These are phyloP conservation scores for Amanita jacksonii DNA, from an alignment of 768 basidiomycete genomes.

Conservation along the genomic window DNA sequence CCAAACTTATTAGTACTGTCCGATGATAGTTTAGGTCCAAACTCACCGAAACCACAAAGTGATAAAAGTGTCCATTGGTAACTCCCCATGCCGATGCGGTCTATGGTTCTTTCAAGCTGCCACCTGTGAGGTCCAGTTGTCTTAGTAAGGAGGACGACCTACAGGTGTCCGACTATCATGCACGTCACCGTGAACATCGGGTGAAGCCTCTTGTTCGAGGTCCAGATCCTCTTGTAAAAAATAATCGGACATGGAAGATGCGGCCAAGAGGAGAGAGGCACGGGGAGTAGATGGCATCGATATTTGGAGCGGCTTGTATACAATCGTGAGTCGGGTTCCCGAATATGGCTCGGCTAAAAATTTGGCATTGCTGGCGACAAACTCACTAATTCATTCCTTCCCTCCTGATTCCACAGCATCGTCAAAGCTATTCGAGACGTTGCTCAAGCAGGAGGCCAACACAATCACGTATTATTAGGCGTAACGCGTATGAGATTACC, in stretches of 20 bases:
- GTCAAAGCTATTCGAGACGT: too few relatives aligned
- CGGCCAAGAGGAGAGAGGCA: slow-evolving; percentile 40
- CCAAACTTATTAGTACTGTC: slow-evolving; percentile 4
- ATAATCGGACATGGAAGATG: slow-evolving; percentile 27
- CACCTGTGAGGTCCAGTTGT: background rate
- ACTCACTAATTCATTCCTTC: background rate
- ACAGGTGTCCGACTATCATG: slow-evolving; percentile 42
- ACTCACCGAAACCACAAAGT: slow-evolving; percentile 82
- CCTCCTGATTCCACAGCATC: too few relatives aligned
- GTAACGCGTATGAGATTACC: too few relatives aligned
- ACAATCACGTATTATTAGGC: too few relatives aligned
- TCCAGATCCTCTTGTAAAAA: slow-evolving; percentile 28
- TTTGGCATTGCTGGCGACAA: too few relatives aligned
- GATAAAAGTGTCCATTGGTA: slow-evolving; percentile 80
- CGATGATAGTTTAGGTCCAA: background rate
- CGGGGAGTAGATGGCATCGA: slow-evolving; percentile 35
- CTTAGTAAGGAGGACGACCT: slow-evolving; percentile 9
- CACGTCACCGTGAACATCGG: slow-evolving; percentile 19
- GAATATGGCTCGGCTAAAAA: too few relatives aligned
- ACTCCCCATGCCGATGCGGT: slow-evolving; percentile 85
- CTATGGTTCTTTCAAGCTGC: slow-evolving; percentile 75
- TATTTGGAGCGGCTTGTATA: too few relatives aligned
- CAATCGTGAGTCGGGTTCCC: too few relatives aligned
- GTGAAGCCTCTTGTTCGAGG: slow-evolving; percentile 25
- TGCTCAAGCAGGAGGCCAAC: too few relatives aligned